phyloP scores from a whole-genome alignment of 2,329 filamentous ascomycete genomes.

The Lachnellula hyalina region DNA sequence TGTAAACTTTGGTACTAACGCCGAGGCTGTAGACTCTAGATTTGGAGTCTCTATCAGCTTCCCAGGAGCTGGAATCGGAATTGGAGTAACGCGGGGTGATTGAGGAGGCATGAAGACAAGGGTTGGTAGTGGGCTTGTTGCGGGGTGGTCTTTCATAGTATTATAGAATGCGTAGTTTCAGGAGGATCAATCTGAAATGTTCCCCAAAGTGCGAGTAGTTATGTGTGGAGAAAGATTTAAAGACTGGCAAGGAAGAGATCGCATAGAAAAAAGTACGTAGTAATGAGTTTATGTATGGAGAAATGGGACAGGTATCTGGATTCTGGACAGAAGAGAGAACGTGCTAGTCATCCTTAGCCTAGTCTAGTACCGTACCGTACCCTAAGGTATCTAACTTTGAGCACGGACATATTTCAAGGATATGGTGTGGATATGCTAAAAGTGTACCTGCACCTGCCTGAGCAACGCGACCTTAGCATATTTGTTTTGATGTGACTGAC shows the following conservation, averaged over 20 bases:
- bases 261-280: neutral
- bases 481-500: constrained; percentile 4
- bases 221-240: no score
- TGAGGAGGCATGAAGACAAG: constrained; percentile 24
- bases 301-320: neutral
- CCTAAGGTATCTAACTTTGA: no score
- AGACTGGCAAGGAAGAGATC: neutral
- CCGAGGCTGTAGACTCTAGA: no score
- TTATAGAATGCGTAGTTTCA: neutral
- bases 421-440: no score
- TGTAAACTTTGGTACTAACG: constrained; percentile 30
- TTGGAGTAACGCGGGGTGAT: constrained; percentile 15
- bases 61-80: constrained; percentile 15
- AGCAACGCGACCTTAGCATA: neutral
- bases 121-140: constrained; percentile 13
- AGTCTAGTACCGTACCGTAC: no score
- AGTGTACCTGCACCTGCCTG: neutral
- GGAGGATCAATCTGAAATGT: no score
- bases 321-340: neutral
- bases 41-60: neutral
- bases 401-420: no score
- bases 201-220: no score
- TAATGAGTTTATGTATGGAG: neutral
- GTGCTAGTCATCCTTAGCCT: neutral
- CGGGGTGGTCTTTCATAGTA: constrained; percentile 3